phyloP scores from a whole-genome alignment of 495 filamentous ascomycete genomes.

The Daldinia childiae region DNA sequence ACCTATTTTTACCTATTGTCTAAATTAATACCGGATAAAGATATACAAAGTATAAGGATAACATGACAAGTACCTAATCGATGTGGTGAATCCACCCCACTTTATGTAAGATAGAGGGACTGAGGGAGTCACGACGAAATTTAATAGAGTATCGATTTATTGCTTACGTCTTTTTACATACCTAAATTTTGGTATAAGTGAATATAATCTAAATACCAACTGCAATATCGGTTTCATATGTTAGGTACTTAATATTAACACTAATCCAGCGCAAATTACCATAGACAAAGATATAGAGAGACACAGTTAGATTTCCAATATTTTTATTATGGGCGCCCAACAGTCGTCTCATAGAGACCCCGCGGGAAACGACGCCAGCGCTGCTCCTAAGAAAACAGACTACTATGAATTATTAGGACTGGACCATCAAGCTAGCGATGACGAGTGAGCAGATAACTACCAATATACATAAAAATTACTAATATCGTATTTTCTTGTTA shows the following conservation, averaged over 20 bases:
- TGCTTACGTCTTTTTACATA: not conserved
- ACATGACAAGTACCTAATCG: too few relatives aligned
- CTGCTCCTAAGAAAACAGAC: slow-evolving; percentile 67
- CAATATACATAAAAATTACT: slow-evolving; percentile 19
- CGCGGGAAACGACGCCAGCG: slow-evolving; percentile 26
- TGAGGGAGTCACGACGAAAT: not conserved
- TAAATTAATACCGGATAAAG: too few relatives aligned
- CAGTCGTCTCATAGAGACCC: slow-evolving; percentile 69
- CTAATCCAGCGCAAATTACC: not conserved
- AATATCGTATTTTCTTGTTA: slow-evolving; percentile 45
- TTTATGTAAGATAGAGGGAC: not conserved
- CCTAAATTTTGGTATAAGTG: not conserved
- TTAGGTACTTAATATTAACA: too few relatives aligned
- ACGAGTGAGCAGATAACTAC: slow-evolving; percentile 71
- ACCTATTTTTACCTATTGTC: too few relatives aligned
- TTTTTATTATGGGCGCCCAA: slow-evolving; percentile 75
- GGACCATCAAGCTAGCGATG: slow-evolving; percentile 74
- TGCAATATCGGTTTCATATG: not conserved
- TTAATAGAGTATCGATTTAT: not conserved
- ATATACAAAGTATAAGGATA: too few relatives aligned
- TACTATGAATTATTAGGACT: slow-evolving; percentile 92
- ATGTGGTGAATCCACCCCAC: too few relatives aligned
- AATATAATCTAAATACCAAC: not conserved
- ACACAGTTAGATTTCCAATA: not conserved
- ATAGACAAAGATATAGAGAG: not conserved